A percentile compares a stretch with the other conserved stretches of the same genome.
Evolutionary conservation across 768 basidiomycete genomes (phyloP).

Genomic region (Naganishia vishniacii): DNA sequence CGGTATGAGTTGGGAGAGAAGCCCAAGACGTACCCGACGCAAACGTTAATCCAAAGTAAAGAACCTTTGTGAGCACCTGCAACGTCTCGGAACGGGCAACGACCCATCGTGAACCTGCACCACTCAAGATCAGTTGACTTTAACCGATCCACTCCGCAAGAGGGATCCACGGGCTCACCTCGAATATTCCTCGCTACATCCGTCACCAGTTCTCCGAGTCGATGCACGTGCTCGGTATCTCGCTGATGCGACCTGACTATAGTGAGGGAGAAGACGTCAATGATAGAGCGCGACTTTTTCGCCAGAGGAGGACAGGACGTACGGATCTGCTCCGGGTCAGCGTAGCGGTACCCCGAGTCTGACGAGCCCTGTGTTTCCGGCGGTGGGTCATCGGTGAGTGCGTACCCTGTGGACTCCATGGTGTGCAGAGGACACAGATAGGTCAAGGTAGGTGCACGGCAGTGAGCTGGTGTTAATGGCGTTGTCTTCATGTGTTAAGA

Average conservation of each 20-base stretch:
- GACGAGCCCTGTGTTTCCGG: background rate
- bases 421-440: background rate
- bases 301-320: background rate
- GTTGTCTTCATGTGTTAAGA: no score
- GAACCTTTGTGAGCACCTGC: constrained; percentile 35
- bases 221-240: constrained; percentile 38
- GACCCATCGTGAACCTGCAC: constrained; percentile 39
- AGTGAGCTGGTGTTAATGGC: background rate
- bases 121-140: no score
- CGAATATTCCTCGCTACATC: constrained; percentile 39
- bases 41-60: constrained; percentile 45
- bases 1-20: background rate
- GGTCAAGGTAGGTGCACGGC: background rate
- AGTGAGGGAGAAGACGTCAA: background rate
- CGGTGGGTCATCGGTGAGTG: background rate
- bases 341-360: constrained; percentile 16
- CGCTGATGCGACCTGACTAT: constrained; percentile 45
- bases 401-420: constrained; percentile 15
- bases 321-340: constrained; percentile 11
- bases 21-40: constrained; percentile 34
- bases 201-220: constrained; percentile 39
- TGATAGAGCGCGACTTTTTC: no score
- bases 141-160: background rate
- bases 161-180: constrained; percentile 38
- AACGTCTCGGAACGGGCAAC: constrained; percentile 36